A percentile compares a stretch with the other conserved stretches of the same genome.
Evolutionary conservation across 495 filamentous ascomycete genomes (phyloP).

Genomic region (Neurospora sp.): DNA sequence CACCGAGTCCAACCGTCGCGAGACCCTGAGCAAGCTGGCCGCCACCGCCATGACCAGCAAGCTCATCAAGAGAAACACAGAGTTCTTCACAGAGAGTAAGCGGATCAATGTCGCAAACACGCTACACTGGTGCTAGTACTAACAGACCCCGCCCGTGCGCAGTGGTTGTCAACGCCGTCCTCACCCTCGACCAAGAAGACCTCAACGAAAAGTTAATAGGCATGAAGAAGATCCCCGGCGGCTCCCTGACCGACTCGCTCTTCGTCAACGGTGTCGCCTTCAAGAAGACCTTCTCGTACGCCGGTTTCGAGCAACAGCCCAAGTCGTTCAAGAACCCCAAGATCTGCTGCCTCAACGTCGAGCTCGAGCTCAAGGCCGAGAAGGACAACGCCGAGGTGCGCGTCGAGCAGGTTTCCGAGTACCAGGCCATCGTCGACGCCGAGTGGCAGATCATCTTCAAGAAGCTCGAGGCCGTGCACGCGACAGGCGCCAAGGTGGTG

Average conservation of each 20-base stretch:
- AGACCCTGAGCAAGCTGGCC: conserved; percentile 82
- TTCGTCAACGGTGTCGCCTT: conserved; percentile 98
- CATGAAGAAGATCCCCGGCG: conserved; percentile 94
- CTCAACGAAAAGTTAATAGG: conserved; percentile 97
- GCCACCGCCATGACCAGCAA: conserved; percentile 99
- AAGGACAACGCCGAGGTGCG: conserved; percentile 98
- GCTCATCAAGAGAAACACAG: conserved; percentile 92
- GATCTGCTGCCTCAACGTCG: conserved; percentile 89
- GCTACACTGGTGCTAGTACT: conserved; percentile 1
- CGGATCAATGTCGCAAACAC: conserved; percentile 14
- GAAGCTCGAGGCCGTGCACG: conserved; percentile 88
- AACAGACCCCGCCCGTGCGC: not conserved
- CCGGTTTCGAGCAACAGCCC: conserved; percentile 97
- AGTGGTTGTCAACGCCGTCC: conserved; percentile 97
- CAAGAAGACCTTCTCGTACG: conserved; percentile 99
- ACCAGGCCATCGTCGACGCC: conserved; percentile 97
- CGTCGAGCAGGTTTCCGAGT: conserved; percentile 97
- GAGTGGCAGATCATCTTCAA: conserved; percentile 99
- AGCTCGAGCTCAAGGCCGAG: conserved; percentile 94
- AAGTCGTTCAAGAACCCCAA: conserved; percentile 89
- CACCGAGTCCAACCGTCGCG: conserved; percentile 72
- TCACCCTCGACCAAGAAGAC: conserved; percentile 94
- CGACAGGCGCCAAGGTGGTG: conserved; percentile 92
- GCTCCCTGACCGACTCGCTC: conserved; percentile 90
- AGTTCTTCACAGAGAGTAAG: conserved; percentile 93